Conservation (phyloP, 192 early-diverging fungal genomes). For the Umbelopsis sp. region DNA sequence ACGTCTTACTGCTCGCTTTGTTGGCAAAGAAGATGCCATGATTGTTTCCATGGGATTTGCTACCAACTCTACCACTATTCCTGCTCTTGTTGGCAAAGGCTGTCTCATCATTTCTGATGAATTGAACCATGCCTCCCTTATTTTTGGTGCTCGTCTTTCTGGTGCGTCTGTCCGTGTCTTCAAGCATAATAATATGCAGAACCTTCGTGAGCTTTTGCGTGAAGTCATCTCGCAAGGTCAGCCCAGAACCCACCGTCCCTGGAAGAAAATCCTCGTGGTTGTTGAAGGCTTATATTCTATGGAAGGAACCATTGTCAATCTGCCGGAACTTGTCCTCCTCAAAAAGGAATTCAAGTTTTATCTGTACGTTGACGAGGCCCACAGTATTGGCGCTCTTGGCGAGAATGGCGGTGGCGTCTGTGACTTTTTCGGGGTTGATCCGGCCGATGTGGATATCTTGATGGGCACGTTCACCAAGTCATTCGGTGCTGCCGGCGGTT, state of each 20-base stretch:
- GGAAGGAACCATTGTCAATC: constrained; percentile 83
- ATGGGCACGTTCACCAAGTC: constrained; percentile 95
- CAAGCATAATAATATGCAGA: constrained; percentile 78
- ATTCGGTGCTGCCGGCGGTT: constrained; percentile 94
- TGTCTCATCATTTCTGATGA: constrained; percentile 87
- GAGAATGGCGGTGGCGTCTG: constrained; percentile 88
- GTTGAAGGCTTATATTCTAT: constrained; percentile 93
- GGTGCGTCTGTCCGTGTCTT: constrained; percentile 85
- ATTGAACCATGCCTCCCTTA: constrained; percentile 85
- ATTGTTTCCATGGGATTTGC: constrained; percentile 90
- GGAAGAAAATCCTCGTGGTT: constrained; percentile 93
- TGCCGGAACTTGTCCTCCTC: constrained; percentile 78
- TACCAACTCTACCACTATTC: constrained; percentile 87
- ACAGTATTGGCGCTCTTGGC: constrained; percentile 88
- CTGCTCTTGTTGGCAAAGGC: constrained; percentile 76
- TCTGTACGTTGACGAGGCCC: constrained; percentile 91
- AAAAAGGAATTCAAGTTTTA: constrained; percentile 89
- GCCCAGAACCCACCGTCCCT: constrained; percentile 88
- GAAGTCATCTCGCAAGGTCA: constrained; percentile 86
- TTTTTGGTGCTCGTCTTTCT: constrained; percentile 84
- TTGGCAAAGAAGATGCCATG: constrained; percentile 83
- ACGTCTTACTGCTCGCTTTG: constrained; percentile 74
- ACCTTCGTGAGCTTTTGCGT: constrained; percentile 74
- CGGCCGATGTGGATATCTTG: constrained; percentile 80
- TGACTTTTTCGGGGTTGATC: constrained; percentile 87